Base-by-base conservation (phyloP, 768 basidiomycete species). In the Amanita rimosa region DNA sequence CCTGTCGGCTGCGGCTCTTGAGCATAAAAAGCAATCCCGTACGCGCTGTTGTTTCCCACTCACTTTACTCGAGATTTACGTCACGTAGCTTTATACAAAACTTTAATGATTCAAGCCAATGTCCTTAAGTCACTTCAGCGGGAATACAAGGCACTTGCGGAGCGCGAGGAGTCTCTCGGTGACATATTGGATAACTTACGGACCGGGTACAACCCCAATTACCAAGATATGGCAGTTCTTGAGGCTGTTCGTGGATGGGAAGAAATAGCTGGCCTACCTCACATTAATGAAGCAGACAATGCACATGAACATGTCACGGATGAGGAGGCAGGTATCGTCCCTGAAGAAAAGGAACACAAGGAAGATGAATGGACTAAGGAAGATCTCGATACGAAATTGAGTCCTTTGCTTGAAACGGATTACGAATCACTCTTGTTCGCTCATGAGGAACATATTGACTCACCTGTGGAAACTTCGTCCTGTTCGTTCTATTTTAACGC, bases 141-240 rank as follows among this genome's bases (percentile, higher is more conserved):
- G 33, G 82, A 87, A 58, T 72, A 90, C 60, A 68, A 81, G 49
- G 78, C 80, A 52, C 81, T 87, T 50, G 62, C 88, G 22, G 78
- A 85, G 51, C 83, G 84, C 45, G 81, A 94, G 58, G 76, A 76
- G 52, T 72, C 79, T 40, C 77, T 99, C 2, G 85, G 83, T 19
- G 76, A 82, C n/a, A 88, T 99, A 44, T 75, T 99, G 5, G 76
- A 81, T 50, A 70, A 81, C 24, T 76, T 99, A 9, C 76, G 89
- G 17, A 76, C 78, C 8, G 83, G 85, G 3, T 97, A 96, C 68
- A 99, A 99, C 62, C 95, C 95, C 13, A 99, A 99, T 63, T 97
- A 97, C 65, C 94, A 97, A 62, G 95, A 99, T 61, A 98, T 99
- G 95, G 93, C 92, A 2, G 95, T 98, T 42, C 77, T 96, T 24